Base-by-base conservation (phyloP, 495 filamentous ascomycete genomes). In the Usnea hakonensis region DNA sequence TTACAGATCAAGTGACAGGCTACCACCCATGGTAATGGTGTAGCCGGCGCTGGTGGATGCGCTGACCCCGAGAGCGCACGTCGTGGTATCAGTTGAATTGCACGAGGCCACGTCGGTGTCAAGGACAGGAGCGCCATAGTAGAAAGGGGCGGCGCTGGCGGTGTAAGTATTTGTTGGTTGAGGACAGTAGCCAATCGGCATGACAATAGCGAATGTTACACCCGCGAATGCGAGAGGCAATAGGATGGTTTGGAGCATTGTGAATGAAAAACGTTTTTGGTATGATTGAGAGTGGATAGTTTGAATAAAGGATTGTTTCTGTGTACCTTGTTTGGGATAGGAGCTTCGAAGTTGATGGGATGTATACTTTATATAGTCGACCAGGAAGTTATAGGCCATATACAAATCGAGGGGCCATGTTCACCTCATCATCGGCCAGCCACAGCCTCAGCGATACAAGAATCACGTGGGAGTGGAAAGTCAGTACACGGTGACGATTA, bases 101-200 rank as follows among this genome's bases (percentile, higher is more conserved):
- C 57, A 50, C 9, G 57, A 46, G 21, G 32, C 8, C 8, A 44
- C 32, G 16, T 19, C 30, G 35, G 28, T 44, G 38, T 36, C 28
- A 6, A 59, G 41, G 57, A 59, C n/a, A 8, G 57, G 57, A 35
- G 57, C 23, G 11, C n/a, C 32, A 26, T 30, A 58, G 14, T 38
- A 58, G 16, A 44, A 37, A 43, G 56, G 38, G 17, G 37, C 56
- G 6, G 23, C 38, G 10, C 33, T 48, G 41, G 40, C 41, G 26
- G 41, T 48, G 32, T 59, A 48, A n/a, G 3, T 59, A 28, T 16
- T 43, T 30, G 30, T 37, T 21, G 41, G 30, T 26, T 13, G 8
- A 8, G 41, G 41, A 28, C 41, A 59, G 21, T 44, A 10, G 23
- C 57, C 43, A 11, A 19, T 8, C 23, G 32, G 41, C 26, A 48